Evolutionary conservation across 2,329 filamentous ascomycete species (phyloP).

Genomic region (Penicillium sp.): DNA sequence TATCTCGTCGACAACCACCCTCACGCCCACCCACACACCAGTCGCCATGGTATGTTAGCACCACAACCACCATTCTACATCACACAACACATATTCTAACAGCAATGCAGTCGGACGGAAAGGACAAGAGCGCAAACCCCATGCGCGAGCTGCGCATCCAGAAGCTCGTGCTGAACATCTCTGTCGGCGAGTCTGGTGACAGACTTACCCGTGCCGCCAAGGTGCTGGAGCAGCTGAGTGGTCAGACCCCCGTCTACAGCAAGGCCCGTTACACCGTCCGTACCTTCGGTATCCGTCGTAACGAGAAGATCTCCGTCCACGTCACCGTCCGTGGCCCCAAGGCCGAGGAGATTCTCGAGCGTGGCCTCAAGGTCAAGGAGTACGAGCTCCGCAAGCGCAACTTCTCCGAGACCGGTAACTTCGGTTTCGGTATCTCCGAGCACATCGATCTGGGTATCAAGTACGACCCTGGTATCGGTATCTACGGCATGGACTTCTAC

Average conservation of each 20-base stretch:
- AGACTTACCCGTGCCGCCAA: conserved; percentile 99
- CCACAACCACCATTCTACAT: conserved; percentile 4
- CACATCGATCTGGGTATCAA: conserved; percentile 99
- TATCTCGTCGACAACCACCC: conserved; percentile 38
- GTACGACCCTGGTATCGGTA: conserved; percentile 97
- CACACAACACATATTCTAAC: conserved; percentile 20
- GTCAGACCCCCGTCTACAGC: conserved; percentile 99
- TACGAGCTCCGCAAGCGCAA: conserved; percentile 99
- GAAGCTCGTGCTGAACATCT: conserved; percentile 99
- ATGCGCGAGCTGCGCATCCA: conserved; percentile 99
- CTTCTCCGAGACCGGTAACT: conserved; percentile 99
- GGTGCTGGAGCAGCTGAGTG: conserved; percentile 98
- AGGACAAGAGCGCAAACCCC: conserved; percentile 86
- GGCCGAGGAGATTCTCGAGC: conserved; percentile 99
- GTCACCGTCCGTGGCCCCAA: conserved; percentile 98
- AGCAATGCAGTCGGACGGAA: conserved; percentile 62
- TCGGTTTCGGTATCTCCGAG: conserved; percentile 99
- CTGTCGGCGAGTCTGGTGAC: conserved; percentile 99
- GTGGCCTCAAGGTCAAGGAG: conserved; percentile 99
- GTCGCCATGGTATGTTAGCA: conserved; percentile 50
- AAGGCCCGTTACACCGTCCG: conserved; percentile 99
- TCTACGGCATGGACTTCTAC: conserved; percentile 99
- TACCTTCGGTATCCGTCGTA: conserved; percentile 99
- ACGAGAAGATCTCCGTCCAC: conserved; percentile 99
- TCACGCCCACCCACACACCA: conserved; percentile 35